Evolutionary conservation across 345 rosid species (phyloP), one percentile per base, ranked within the genome.

Genomic region (Eucalyptus curtisii): DNA sequence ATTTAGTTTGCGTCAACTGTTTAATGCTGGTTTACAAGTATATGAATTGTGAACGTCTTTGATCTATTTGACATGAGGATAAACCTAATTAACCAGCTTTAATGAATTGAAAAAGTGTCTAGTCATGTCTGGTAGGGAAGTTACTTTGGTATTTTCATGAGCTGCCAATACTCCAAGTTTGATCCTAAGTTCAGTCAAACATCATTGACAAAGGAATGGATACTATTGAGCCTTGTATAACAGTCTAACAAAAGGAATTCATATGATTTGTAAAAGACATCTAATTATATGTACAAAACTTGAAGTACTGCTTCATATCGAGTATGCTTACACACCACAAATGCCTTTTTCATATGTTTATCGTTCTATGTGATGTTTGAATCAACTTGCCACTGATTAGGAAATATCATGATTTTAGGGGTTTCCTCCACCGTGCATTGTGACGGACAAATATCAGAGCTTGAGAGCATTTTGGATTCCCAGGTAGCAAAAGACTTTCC

Each of bases 391-490:
- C 84, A 37, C 47, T 76, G 45, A 76, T 52, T 37, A 15, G 68
- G 82, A 22, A 20, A 88, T 79, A 45, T 68, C 13, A 49, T 49
- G 31, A 53, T 79, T 68, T 92, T 79, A 95, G 94, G 97, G 89
- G 91, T 93, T 87, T 89, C 93, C n/a, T 94, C 93, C 48, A 53
- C 82, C 31, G 80, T 61, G 85, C 93, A 93, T 87, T 96, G 95
- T 89, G 95, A 95, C 68, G 92, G 86, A 86, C 97, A 95, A 90
- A 91, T 96, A 82, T 92, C 96, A 90, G 95, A 93, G 86, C 95
- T 97, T 40, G 99, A 97, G 91, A 94, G 90, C 91, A 92, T 95
- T 89, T 90, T 96, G 96, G 98, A 95, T 90, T 94, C 98, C 49
- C 93, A 93, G 95, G 98, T 97, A 87, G 84, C 47, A 76, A 76